phyloP scores from a whole-genome alignment of 2,329 filamentous ascomycete genomes.

The Colletotrichum sublineola region DNA sequence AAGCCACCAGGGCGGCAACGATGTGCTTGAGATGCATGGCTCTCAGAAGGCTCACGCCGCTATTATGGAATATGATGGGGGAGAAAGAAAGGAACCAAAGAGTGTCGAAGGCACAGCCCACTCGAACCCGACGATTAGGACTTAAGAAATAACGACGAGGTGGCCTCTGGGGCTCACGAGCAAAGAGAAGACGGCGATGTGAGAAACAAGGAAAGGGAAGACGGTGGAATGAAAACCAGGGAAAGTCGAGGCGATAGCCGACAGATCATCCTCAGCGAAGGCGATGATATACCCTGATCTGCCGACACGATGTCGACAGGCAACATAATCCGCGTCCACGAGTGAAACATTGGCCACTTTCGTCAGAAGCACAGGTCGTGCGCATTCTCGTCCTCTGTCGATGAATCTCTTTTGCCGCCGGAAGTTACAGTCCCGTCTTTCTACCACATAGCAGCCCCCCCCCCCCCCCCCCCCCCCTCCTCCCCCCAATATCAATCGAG shows the following conservation, averaged over 20 bases:
- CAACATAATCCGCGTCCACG: neutral
- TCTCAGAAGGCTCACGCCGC: neutral
- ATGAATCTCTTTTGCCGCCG: conserved; percentile 41
- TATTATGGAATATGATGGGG: conserved; percentile 10
- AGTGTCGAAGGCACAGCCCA: conserved; percentile 32
- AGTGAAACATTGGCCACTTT: conserved; percentile 2
- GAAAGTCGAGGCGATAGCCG: conserved; percentile 7
- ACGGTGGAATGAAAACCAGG: neutral
- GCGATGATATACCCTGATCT: conserved; percentile 24
- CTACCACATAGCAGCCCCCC: neutral
- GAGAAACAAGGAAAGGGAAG: neutral
- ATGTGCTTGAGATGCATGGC: conserved; percentile 47
- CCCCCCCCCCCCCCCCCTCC: neutral
- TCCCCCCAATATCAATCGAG: neutral
- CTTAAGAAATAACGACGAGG: neutral
- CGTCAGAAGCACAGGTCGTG: neutral
- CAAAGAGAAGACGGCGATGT: neutral
- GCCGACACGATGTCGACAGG: neutral
- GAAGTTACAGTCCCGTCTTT: conserved; percentile 15
- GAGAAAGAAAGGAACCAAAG: neutral
- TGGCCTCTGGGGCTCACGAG: conserved; percentile 22
- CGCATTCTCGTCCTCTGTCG: conserved; percentile 15
- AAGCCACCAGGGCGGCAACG: conserved; percentile 48
- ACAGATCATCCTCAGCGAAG: conserved; percentile 26
- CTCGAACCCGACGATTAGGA: neutral